Conservation (phyloP, 2,329 filamentous ascomycete genomes). For the Arthrinium puccinioides region DNA sequence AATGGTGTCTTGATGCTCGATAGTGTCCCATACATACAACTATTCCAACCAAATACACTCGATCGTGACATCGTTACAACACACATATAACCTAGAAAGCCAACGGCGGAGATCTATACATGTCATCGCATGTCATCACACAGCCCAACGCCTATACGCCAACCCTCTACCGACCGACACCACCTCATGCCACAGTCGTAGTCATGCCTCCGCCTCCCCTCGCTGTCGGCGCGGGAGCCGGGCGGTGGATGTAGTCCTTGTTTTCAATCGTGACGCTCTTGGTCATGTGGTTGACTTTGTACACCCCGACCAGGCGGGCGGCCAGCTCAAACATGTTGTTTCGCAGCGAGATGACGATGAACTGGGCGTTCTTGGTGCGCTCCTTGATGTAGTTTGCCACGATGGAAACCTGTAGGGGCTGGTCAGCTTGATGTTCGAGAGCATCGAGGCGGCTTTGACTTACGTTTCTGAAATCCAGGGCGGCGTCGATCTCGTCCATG, state of each 20-base stretch:
- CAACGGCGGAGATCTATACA: too few species aligned
- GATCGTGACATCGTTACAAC: too few species aligned
- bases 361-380: conserved; percentile 97
- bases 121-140: too few species aligned
- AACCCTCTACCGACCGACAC: too few species aligned
- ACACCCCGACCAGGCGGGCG: conserved; percentile 89
- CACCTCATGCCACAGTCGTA: not conserved
- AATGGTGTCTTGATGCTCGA: too few species aligned
- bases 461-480: conserved; percentile 94
- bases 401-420: conserved; percentile 72
- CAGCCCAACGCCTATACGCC: too few species aligned
- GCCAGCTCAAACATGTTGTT: conserved; percentile 99
- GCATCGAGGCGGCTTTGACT: conserved; percentile 31
- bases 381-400: conserved; percentile 99
- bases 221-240: not conserved
- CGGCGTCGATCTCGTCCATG: conserved; percentile 99
- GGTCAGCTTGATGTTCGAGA: not conserved
- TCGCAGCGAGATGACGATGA: conserved; percentile 93
- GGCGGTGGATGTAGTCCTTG: conserved; percentile 57
- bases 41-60: too few species aligned
- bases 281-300: conserved; percentile 99
- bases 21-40: too few species aligned
- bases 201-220: not conserved
- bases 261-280: conserved; percentile 90
- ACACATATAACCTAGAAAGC: too few species aligned